A percentile compares a stretch with the other conserved stretches of the same genome.
These are phyloP conservation scores for Toxicodendron radicans DNA, from an alignment of 345 rosid species.

Conservation along the genomic window DNA sequence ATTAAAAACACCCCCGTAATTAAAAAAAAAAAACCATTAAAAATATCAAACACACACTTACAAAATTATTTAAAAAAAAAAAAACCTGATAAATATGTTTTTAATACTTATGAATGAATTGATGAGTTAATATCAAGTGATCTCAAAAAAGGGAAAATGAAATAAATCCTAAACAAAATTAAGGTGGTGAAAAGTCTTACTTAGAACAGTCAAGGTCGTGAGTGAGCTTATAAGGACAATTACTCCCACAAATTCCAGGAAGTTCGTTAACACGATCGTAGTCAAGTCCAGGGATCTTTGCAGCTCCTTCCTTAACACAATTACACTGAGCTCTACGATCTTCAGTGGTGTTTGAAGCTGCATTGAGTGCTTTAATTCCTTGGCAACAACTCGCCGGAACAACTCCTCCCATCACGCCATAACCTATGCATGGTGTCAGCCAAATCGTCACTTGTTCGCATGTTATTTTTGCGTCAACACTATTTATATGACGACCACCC, in stretches of 20 bases:
- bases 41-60: too few relatives aligned
- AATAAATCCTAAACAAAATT: too few relatives aligned
- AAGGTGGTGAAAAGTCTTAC: neutral
- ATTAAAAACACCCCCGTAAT: too few relatives aligned
- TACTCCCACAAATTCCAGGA: slow-evolving; percentile 14
- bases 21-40: too few relatives aligned
- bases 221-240: slow-evolving; percentile 15
- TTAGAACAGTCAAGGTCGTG: slow-evolving; percentile 24
- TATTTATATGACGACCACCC: neutral
- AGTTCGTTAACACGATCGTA: slow-evolving; percentile 23
- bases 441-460: slow-evolving; percentile 29
- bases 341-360: slow-evolving; percentile 13
- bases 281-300: slow-evolving; percentile 15
- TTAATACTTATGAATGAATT: too few relatives aligned
- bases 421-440: slow-evolving; percentile 37
- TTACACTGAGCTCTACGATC: slow-evolving; percentile 19
- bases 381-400: slow-evolving; percentile 21
- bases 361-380: slow-evolving; percentile 19
- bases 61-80: too few relatives aligned
- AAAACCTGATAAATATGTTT: too few relatives aligned
- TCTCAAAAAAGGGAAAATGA: too few relatives aligned
- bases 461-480: slow-evolving; percentile 25
- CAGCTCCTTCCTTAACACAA: slow-evolving; percentile 27
- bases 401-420: slow-evolving; percentile 19
- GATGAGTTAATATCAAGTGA: too few relatives aligned